phyloP scores from a whole-genome alignment of 805 yeast genomes.

The Ogataea salicorniae region DNA sequence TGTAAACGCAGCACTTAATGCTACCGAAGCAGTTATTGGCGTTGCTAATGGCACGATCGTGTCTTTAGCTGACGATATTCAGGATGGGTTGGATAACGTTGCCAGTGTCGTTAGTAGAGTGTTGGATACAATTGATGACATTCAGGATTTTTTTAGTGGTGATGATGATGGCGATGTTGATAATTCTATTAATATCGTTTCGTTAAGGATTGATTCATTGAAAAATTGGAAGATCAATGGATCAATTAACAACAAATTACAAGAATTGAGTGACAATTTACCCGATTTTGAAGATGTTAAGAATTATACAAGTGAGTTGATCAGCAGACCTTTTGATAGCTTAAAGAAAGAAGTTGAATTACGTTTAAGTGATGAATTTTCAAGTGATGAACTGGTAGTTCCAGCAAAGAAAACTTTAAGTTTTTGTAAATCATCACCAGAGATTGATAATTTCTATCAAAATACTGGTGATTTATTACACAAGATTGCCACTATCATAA shows the following conservation, averaged over 20 bases:
- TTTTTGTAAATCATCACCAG: conserved; percentile 38
- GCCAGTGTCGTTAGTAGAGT: conserved; percentile 53
- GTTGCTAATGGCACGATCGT: conserved; percentile 58
- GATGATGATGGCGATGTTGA: conserved; percentile 27
- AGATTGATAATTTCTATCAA: conserved; percentile 36
- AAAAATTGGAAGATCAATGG: conserved; percentile 60
- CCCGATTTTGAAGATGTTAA: conserved; percentile 66
- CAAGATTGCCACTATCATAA: conserved; percentile 33
- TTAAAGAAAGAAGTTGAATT: conserved; percentile 36
- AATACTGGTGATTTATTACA: conserved; percentile 30
- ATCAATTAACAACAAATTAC: conserved; percentile 54
- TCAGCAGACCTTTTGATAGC: conserved; percentile 55
- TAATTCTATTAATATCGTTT: conserved; percentile 41
- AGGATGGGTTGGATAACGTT: conserved; percentile 60
- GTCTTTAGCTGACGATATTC: conserved; percentile 52
- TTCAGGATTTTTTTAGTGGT: conserved; percentile 53
- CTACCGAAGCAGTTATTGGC: conserved; percentile 57
- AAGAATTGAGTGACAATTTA: conserved; percentile 42
- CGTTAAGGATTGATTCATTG: conserved; percentile 52
- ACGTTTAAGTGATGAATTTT: conserved; percentile 15
- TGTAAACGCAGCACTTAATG: conserved; percentile 65
- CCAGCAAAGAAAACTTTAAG: conserved; percentile 33
- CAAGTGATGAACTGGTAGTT: conserved; percentile 31
- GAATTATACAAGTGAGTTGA: conserved; percentile 47
- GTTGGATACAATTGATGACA: conserved; percentile 33